These are phyloP conservation scores for Xylariaceae sp. DNA, from an alignment of 2,329 filamentous ascomycete species.

Conservation along the genomic window DNA sequence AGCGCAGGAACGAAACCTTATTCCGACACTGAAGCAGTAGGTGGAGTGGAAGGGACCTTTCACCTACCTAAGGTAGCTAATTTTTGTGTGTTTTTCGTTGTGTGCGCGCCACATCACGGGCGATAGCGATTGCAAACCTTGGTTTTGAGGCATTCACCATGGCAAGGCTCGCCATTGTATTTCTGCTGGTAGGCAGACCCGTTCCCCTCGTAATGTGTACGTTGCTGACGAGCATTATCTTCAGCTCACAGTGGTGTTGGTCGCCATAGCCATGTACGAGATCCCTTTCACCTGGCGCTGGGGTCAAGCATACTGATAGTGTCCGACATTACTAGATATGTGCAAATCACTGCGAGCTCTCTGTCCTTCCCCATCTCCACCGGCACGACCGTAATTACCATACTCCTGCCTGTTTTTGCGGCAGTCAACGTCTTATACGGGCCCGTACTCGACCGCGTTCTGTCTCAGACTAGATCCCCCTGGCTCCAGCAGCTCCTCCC, in stretches of 20 bases:
- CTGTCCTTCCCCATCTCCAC: conserved; percentile 26
- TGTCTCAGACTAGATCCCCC: conserved; percentile 1
- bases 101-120: no score
- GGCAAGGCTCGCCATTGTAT: conserved; percentile 8
- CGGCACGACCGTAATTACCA: conserved; percentile 23
- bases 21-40: no score
- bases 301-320: conserved; percentile 7
- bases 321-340: conserved; percentile 17
- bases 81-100: no score
- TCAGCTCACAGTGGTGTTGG: conserved; percentile 10
- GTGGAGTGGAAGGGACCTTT: no score
- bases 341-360: conserved; percentile 23
- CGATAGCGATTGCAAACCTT: no score
- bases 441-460: conserved; percentile 10
- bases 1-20: no score
- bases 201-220: background rate
- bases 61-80: no score
- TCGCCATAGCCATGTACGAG: conserved; percentile 14
- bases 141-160: conserved; percentile 1
- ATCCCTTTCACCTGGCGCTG: background rate
- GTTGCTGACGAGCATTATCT: background rate
- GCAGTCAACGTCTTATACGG: conserved; percentile 22
- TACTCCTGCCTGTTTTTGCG: conserved; percentile 25
- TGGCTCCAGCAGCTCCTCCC: conserved; percentile 22
- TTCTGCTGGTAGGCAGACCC: conserved; percentile 4